Conservation (phyloP, 352 stramenopile species). For the Phytophthora fragariae region DNA sequence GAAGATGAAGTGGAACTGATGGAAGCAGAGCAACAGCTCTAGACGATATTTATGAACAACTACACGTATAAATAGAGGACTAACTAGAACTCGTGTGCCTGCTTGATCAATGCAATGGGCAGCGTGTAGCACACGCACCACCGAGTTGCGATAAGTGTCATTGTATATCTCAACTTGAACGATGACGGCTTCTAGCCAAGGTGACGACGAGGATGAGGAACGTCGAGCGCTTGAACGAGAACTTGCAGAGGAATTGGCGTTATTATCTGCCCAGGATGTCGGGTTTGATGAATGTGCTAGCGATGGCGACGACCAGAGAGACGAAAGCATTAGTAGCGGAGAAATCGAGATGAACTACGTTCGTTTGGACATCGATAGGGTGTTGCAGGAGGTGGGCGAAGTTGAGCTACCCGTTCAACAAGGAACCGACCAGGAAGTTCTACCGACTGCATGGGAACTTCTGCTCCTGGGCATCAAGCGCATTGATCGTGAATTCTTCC, state of each 20-base stretch:
- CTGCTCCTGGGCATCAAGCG: slow-evolving; percentile 49
- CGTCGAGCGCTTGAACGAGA: slow-evolving; percentile 53
- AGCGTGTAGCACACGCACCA: neutral
- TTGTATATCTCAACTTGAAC: neutral
- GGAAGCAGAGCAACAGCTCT: slow-evolving; percentile 18
- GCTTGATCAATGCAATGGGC: slow-evolving; percentile 15
- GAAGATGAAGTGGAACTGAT: slow-evolving; percentile 26
- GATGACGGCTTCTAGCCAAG: slow-evolving; percentile 31
- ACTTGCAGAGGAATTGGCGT: slow-evolving; percentile 48
- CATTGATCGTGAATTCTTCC: slow-evolving; percentile 54
- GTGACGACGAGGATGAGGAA: slow-evolving; percentile 51
- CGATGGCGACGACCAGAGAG: slow-evolving; percentile 7
- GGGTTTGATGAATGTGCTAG: slow-evolving; percentile 23
- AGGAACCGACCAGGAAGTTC: neutral
- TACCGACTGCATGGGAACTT: slow-evolving; percentile 33
- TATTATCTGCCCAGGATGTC: slow-evolving; percentile 29
- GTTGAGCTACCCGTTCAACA: neutral
- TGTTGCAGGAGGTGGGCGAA: slow-evolving; percentile 26
- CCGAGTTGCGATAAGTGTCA: slow-evolving; percentile 9
- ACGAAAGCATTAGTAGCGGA: neutral
- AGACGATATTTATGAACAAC: slow-evolving; percentile 38
- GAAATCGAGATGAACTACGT: slow-evolving; percentile 31
- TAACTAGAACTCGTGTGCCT: neutral
- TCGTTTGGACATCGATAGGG: slow-evolving; percentile 43
- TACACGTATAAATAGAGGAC: slow-evolving; percentile 34